Conservation (phyloP, 768 basidiomycete genomes). For the Amylocystis lapponica region DNA sequence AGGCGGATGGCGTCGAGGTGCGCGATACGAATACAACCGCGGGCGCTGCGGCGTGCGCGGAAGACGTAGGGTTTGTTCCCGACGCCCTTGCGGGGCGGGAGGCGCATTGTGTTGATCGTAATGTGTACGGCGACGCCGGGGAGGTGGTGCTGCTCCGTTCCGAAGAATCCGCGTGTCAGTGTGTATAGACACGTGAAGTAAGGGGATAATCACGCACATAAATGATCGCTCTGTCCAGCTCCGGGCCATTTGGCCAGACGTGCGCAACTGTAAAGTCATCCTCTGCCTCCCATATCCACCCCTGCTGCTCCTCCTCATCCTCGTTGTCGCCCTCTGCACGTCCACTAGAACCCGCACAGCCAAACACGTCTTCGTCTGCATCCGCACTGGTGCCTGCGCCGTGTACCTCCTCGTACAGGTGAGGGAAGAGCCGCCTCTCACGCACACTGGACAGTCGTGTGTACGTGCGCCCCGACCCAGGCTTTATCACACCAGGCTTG, state of each 20-base stretch:
- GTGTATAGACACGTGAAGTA: background rate
- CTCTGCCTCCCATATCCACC: slow-evolving; percentile 67
- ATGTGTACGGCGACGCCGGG: slow-evolving; percentile 53
- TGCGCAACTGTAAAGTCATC: slow-evolving; percentile 57
- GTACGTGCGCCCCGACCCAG: slow-evolving; percentile 14
- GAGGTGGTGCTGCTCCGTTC: slow-evolving; percentile 42
- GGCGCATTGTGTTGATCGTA: slow-evolving; percentile 47
- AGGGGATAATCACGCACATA: slow-evolving; percentile 43
- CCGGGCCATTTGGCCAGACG: slow-evolving; percentile 46
- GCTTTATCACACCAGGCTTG: slow-evolving; percentile 48
- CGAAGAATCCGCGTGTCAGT: background rate
- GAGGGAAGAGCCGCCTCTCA: slow-evolving; percentile 25
- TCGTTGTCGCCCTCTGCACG: slow-evolving; percentile 14
- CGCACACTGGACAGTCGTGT: slow-evolving; percentile 25
- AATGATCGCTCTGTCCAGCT: slow-evolving; percentile 43
- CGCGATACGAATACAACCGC: slow-evolving; percentile 16
- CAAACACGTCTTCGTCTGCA: slow-evolving; percentile 7
- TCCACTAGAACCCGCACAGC: background rate
- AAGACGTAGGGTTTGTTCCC: slow-evolving; percentile 64
- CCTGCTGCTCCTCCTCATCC: slow-evolving; percentile 32
- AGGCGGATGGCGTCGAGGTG: slow-evolving; percentile 10
- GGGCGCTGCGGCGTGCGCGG: slow-evolving; percentile 29
- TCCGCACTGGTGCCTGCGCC: background rate
- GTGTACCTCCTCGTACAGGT: slow-evolving; percentile 12
- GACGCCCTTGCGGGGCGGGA: slow-evolving; percentile 48